Conservation (phyloP, 2,329 filamentous ascomycete species). For the Colletotrichum simmondsii region DNA sequence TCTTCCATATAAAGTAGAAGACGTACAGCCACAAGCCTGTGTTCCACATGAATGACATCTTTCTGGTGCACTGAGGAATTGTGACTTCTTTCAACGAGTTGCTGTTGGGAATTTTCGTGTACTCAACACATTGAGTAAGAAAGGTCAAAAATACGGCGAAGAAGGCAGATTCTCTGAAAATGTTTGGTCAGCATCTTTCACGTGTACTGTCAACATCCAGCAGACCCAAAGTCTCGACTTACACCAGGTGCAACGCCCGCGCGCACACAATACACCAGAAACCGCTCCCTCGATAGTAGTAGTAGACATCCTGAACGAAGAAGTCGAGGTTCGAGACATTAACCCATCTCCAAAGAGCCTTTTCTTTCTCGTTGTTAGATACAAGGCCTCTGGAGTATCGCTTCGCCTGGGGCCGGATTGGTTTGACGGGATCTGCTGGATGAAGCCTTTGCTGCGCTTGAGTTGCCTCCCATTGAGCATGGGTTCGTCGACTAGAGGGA, state of each 20-base stretch:
- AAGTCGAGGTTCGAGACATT: conserved; percentile 91
- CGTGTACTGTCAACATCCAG: not conserved
- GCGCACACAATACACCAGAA: conserved; percentile 86
- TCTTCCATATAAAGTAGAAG: conserved; percentile 86
- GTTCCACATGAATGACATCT: conserved; percentile 82
- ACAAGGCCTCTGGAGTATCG: conserved; percentile 42
- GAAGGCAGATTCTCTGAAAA: conserved; percentile 78
- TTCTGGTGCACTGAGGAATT: conserved; percentile 79
- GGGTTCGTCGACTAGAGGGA: conserved; percentile 54
- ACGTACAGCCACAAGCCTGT: conserved; percentile 85
- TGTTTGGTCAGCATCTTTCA: conserved; percentile 21
- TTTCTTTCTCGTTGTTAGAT: conserved; percentile 67
- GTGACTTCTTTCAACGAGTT: conserved; percentile 63
- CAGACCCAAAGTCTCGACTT: conserved; percentile 47
- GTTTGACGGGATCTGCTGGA: conserved; percentile 46
- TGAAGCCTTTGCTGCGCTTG: conserved; percentile 64
- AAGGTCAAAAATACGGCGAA: conserved; percentile 86
- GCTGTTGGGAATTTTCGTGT: conserved; percentile 76
- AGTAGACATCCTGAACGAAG: conserved; percentile 86
- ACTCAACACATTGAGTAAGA: conserved; percentile 87
- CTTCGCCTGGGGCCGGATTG: conserved; percentile 39
- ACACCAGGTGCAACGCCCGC: conserved; percentile 78
- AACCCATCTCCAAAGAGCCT: conserved; percentile 91
- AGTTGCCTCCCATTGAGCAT: conserved; percentile 65
- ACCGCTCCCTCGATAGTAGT: conserved; percentile 85